These are phyloP conservation scores for Fragaria ananassa DNA, from an alignment of 306 rosid genomes.

Conservation along the genomic window DNA sequence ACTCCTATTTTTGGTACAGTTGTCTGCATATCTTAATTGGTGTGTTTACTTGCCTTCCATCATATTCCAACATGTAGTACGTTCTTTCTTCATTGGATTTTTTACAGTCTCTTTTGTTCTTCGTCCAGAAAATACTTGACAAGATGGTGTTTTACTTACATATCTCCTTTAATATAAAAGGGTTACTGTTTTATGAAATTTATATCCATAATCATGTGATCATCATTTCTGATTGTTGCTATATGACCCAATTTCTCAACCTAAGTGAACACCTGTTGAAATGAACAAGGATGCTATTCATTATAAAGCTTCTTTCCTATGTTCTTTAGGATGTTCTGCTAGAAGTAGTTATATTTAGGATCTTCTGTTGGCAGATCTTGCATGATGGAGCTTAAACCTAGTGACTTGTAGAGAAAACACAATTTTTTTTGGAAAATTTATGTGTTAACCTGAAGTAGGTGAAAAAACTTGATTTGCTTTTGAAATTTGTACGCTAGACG, in stretches of 20 bases:
- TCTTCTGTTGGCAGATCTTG: neutral
- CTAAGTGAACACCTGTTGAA: neutral
- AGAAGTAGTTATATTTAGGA: neutral
- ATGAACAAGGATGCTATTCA: neutral
- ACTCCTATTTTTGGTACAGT: neutral
- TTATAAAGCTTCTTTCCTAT: neutral
- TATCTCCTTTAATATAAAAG: neutral
- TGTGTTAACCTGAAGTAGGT: neutral
- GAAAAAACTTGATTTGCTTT: neutral
- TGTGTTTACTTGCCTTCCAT: neutral
- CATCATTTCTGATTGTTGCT: neutral
- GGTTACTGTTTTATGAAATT: neutral
- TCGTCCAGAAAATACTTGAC: neutral
- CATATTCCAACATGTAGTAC: neutral
- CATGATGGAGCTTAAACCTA: neutral
- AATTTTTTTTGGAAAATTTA: neutral
- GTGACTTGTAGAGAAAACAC: neutral
- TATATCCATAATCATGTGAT: neutral
- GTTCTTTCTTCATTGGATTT: neutral
- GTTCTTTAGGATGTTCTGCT: neutral
- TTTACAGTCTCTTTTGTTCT: neutral
- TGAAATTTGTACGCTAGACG: neutral
- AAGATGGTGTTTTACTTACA: neutral
- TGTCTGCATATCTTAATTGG: neutral
- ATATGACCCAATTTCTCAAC: neutral